Evolutionary conservation across 305 asterid species (phyloP), one percentile per base, ranked within the genome.

Genomic region (Caryopteris hybrid): DNA sequence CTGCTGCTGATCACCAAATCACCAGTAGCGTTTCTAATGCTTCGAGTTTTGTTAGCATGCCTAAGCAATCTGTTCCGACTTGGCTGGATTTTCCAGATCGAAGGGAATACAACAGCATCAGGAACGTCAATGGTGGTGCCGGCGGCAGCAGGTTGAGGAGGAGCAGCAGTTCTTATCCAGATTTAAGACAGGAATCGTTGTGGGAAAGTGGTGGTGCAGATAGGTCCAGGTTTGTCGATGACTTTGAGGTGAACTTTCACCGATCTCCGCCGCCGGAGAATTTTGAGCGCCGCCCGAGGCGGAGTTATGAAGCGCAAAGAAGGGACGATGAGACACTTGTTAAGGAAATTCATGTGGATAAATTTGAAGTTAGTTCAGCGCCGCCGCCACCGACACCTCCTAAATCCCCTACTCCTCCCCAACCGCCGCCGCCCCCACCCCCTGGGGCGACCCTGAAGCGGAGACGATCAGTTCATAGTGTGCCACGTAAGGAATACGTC

Each of bases 81-180:
- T 88, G 91, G 95, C 51, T 80, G 53, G 79, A 83, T 64, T 59
- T 68, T 60, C 78, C 79, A 0, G 83, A 75, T 68, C 77, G 64
- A 20, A 84, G 76, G 61, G 72, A 43, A 58, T 72, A 82, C 36
- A 59, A 57, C 33, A 63, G 38, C 48, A 31, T 31, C 64, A 34
- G 62, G 46, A 46, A 38, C 25, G 76, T 33, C 13, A 47, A 27
- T 6, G 61, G 47, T 46, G 70, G n/a, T n/a, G n/a, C n/a, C n/a
- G n/a, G n/a, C n/a, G n/a, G n/a, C n/a, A n/a, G n/a, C n/a, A n/a
- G 88, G 66, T 46, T 88, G 81, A 81, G 85, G 69, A 79, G 98
- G 81, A 90, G 66, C 56, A 90, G 95, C 21, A 89, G 90, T 29
- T 92, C 95, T 21, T 88, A 89, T 73, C 97, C 98, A 3, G 97